These are phyloP conservation scores for Fusarium avenaceum DNA, from an alignment of 2,329 filamentous ascomycete genomes.

Conservation along the genomic window DNA sequence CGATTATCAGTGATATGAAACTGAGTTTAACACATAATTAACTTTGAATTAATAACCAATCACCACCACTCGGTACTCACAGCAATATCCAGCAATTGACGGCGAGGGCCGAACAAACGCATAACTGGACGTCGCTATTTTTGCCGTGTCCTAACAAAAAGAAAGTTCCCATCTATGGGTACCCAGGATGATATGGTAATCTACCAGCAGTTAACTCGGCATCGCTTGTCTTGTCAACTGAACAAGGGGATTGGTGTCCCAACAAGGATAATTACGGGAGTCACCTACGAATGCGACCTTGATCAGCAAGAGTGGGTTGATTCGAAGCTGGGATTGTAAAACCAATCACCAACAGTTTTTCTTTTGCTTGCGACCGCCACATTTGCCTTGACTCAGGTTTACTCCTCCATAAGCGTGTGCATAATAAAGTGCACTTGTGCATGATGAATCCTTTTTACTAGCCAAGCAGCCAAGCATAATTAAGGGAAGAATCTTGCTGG, in stretches of 20 bases:
- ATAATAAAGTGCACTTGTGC: background rate
- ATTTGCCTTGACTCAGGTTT: background rate
- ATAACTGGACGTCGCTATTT: background rate
- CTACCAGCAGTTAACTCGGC: slow-evolving; percentile 1
- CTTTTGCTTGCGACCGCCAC: background rate
- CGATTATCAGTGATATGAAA: too few relatives aligned
- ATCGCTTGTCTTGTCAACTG: slow-evolving; percentile 10
- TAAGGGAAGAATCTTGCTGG: slow-evolving; percentile 4
- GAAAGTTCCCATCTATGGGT: background rate
- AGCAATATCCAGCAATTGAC: background rate
- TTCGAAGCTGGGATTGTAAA: background rate
- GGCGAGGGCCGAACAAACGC: background rate
- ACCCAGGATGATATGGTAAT: background rate
- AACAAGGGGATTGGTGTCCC: background rate
- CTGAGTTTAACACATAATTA: too few relatives aligned
- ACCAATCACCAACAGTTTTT: background rate
- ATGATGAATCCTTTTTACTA: background rate
- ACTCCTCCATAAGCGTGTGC: background rate
- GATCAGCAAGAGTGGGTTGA: slow-evolving; percentile 21
- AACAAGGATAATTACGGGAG: slow-evolving; percentile 18
- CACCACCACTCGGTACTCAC: background rate
- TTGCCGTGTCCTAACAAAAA: background rate
- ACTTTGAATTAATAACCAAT: background rate
- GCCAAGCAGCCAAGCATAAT: background rate
- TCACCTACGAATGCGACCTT: slow-evolving; percentile 16